A percentile compares a stretch with the other conserved stretches of the same genome.
Evolutionary conservation across 129 eudicot genomes (phyloP).

Genomic region (Solidago caesia): DNA sequence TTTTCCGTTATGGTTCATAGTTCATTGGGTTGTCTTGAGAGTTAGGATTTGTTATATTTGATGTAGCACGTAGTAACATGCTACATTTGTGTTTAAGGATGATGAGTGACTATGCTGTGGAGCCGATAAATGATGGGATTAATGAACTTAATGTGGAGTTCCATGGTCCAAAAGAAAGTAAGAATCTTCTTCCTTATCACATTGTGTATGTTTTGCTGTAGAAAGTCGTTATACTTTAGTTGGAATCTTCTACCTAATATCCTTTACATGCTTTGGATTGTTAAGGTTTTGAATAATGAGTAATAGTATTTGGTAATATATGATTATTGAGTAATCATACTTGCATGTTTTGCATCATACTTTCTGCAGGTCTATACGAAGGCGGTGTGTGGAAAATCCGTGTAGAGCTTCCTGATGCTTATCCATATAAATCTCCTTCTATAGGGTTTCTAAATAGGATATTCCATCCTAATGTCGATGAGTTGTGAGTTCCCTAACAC

Average conservation of each 20-base stretch:
- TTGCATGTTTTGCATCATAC: neutral
- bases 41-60: constrained; percentile 14
- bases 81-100: constrained; percentile 54
- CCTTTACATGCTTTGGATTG: neutral
- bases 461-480: constrained; percentile 88
- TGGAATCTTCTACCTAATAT: neutral
- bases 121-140: constrained; percentile 80
- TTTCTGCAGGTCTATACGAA: constrained; percentile 69
- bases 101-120: constrained; percentile 96
- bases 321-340: neutral
- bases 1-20: neutral
- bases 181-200: constrained; percentile 7
- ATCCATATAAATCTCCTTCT: constrained; percentile 86
- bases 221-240: neutral
- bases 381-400: constrained; percentile 90
- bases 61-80: constrained; percentile 19
- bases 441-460: constrained; percentile 75
- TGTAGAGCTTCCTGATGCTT: constrained; percentile 80
- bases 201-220: neutral
- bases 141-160: constrained; percentile 87
- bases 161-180: constrained; percentile 98
- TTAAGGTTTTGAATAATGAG: neutral
- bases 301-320: neutral
- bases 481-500: constrained; percentile 49
- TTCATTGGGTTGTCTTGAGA: constrained; percentile 15